Conservation (phyloP, 495 filamentous ascomycete genomes). For the Lepraria neglecta region DNA sequence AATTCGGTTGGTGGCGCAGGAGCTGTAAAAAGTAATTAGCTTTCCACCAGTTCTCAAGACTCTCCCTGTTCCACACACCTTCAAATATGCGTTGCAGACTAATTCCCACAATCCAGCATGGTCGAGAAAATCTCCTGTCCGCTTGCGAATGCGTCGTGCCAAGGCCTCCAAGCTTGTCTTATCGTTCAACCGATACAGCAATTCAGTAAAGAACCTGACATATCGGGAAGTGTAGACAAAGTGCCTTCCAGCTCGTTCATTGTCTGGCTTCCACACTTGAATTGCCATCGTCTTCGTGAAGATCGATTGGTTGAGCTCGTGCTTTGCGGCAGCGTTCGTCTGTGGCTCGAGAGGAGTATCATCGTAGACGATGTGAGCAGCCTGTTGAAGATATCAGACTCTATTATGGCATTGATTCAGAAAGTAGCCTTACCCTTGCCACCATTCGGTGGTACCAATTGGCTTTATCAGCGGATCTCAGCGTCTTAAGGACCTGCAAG, state of each 20-base stretch:
- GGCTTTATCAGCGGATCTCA: constrained; percentile 82
- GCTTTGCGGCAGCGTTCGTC: constrained; percentile 57
- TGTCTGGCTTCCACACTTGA: constrained; percentile 93
- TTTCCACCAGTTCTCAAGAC: too few relatives aligned
- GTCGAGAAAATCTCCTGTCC: constrained; percentile 74
- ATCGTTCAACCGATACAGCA: constrained; percentile 73
- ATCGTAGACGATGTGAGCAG: constrained; percentile 70
- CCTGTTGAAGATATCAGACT: constrained; percentile 27
- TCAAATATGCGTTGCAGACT: constrained; percentile 66
- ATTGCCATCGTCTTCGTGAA: constrained; percentile 92
- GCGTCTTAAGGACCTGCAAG: constrained; percentile 60
- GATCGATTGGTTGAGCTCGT: constrained; percentile 75
- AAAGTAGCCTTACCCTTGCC: constrained; percentile 46
- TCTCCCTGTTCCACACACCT: constrained; percentile 29
- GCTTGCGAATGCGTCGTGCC: constrained; percentile 73
- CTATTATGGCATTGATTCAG: neutral
- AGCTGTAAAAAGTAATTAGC: constrained; percentile 37
- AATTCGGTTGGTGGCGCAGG: constrained; percentile 54
- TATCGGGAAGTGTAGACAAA: constrained; percentile 93
- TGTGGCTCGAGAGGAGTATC: constrained; percentile 40
- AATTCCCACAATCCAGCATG: constrained; percentile 82
- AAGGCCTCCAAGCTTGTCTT: constrained; percentile 71
- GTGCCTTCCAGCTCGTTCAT: constrained; percentile 84
- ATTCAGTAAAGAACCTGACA: constrained; percentile 66
- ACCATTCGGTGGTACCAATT: constrained; percentile 98